Evolutionary conservation across 176 grass and related monocot species (phyloP).

Genomic region (Oryza glumipatula): DNA sequence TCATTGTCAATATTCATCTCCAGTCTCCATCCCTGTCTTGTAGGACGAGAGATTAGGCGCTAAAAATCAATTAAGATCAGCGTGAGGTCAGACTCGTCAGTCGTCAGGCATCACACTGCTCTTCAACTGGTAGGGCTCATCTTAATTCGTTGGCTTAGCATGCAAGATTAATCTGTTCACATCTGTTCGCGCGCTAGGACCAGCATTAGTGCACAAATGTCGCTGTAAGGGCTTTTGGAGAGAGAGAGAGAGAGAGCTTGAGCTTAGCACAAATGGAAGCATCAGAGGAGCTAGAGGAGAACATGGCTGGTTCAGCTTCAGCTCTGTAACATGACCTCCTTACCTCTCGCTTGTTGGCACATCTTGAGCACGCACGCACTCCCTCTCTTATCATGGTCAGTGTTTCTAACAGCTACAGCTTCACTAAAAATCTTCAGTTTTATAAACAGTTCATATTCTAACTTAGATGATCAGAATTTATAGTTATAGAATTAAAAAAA

Average conservation of each 20-base stretch:
- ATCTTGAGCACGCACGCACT: neutral
- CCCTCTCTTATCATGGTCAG: neutral
- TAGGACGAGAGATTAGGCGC: constrained; percentile 17
- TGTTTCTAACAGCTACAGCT: no score
- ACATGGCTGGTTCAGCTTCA: constrained; percentile 23
- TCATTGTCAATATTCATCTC: constrained; percentile 29
- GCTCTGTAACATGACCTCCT: constrained; percentile 22
- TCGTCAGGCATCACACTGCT: neutral
- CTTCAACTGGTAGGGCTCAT: neutral
- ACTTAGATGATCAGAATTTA: no score
- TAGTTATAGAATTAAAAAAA: no score
- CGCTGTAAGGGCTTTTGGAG: neutral
- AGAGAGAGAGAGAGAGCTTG: neutral
- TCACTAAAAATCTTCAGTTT: no score
- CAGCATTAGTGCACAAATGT: neutral
- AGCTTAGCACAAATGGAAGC: constrained; percentile 7
- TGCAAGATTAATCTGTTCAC: neutral
- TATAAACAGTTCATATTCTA: no score
- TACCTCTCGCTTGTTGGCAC: constrained; percentile 29
- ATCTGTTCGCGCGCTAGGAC: neutral
- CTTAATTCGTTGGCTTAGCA: constrained; percentile 7
- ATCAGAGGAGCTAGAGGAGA: constrained; percentile 15
- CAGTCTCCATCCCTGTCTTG: constrained; percentile 42
- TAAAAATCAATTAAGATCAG: neutral
- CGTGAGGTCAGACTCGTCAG: neutral